Evolutionary conservation across 257 asterid genomes (phyloP).

Genomic region (Solanum chiquidenum): DNA sequence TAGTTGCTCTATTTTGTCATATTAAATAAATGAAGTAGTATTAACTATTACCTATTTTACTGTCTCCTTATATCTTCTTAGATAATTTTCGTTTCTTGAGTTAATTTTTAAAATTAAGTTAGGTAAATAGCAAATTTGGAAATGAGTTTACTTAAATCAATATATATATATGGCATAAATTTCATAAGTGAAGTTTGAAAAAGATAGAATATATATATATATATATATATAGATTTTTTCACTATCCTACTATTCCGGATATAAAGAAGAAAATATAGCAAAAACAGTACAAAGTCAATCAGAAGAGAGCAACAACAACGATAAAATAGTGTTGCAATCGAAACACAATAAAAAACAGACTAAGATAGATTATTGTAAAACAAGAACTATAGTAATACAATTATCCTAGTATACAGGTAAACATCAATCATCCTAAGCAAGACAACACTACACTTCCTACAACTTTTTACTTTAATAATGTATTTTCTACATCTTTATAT

Average conservation of each 20-base stretch:
- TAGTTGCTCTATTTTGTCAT: not conserved
- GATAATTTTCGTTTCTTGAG: not conserved
- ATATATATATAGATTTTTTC: too few species aligned
- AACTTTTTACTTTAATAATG: too few species aligned
- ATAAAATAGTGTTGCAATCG: not conserved
- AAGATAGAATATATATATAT: too few species aligned
- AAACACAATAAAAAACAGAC: not conserved
- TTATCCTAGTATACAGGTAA: not conserved
- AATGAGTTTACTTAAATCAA: too few species aligned
- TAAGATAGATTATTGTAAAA: not conserved
- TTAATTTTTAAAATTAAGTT: not conserved
- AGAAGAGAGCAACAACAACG: not conserved
- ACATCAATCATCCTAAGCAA: not conserved
- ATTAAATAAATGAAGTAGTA: not conserved
- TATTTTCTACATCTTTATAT: too few species aligned
- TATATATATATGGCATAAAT: too few species aligned
- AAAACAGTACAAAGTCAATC: not conserved
- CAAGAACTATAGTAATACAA: not conserved
- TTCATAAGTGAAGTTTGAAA: too few species aligned
- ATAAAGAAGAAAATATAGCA: too few species aligned
- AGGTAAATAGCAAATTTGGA: not conserved
- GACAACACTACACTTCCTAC: rapidly evolving
- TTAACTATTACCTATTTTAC: not conserved
- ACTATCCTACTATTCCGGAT: too few species aligned
- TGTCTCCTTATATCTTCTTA: not conserved